Percentiles rank a stretch among this genome's conserved stretches.
phyloP scores from a whole-genome alignment of 768 basidiomycete species.

The Tulasnella sp. region DNA sequence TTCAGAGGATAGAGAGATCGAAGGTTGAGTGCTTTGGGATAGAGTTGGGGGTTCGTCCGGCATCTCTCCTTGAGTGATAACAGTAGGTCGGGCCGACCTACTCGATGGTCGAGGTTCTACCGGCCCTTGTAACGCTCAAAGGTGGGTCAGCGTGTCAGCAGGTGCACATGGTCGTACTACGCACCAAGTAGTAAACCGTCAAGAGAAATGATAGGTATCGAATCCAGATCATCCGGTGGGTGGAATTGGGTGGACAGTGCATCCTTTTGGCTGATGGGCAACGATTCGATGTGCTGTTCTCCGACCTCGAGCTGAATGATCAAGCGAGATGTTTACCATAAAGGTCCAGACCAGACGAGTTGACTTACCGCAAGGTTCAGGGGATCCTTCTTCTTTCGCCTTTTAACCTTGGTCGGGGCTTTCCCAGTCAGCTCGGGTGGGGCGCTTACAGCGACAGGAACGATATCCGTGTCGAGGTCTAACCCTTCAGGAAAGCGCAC shows the following conservation, averaged over 20 bases:
- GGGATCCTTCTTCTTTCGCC: not conserved
- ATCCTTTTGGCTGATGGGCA: not conserved
- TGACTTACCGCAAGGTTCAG: not conserved
- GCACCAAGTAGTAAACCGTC: constrained; percentile 19
- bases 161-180: not conserved
- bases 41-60: constrained; percentile 48
- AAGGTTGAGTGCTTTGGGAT: not conserved
- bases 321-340: not conserved
- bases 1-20: not conserved
- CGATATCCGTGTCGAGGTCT: constrained; percentile 81
- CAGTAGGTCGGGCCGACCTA: constrained; percentile 42
- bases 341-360: not conserved
- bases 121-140: not conserved
- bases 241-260: not conserved
- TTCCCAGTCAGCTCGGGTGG: not conserved
- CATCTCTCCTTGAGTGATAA: constrained; percentile 84
- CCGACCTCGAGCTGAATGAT: not conserved
- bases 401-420: not conserved
- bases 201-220: constrained; percentile 63
- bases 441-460: constrained; percentile 40
- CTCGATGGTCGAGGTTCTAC: constrained; percentile 41
- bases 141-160: not conserved
- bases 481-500: constrained; percentile 80
- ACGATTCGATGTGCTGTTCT: not conserved
- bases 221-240: constrained; percentile 69